Evolutionary conservation across 2,329 filamentous ascomycete species (phyloP).

Genomic region (Aspergillus melleus): DNA sequence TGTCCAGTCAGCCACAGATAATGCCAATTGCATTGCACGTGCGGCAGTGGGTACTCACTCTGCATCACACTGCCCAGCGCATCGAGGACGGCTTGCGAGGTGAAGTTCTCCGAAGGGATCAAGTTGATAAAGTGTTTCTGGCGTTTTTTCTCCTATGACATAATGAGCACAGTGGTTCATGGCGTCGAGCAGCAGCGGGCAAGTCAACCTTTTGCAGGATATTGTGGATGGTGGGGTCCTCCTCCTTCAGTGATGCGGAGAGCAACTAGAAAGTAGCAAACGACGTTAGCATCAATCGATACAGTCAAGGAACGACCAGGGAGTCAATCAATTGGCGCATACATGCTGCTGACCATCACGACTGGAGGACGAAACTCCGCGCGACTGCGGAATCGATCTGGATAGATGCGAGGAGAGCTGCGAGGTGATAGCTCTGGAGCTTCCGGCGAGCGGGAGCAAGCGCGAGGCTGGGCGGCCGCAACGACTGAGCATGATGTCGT

Average conservation of each 20-base stretch:
- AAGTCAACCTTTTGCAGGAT: conserved; percentile 80
- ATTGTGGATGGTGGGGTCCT: conserved; percentile 81
- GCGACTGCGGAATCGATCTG: conserved; percentile 31
- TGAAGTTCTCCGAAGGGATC: conserved; percentile 95
- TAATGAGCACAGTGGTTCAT: conserved; percentile 14
- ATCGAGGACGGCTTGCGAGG: conserved; percentile 87
- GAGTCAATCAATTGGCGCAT: conserved; percentile 7
- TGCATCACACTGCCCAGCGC: conserved; percentile 93
- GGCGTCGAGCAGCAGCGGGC: not conserved
- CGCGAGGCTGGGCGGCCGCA: conserved; percentile 36
- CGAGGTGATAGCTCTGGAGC: conserved; percentile 27
- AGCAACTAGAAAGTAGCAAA: conserved; percentile 62
- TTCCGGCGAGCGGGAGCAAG: conserved; percentile 33
- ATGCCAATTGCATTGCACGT: not conserved
- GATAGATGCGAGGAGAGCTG: conserved; percentile 22
- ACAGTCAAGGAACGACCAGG: not conserved
- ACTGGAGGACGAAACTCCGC: conserved; percentile 40
- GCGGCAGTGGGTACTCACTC: conserved; percentile 57
- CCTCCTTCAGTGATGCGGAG: conserved; percentile 73
- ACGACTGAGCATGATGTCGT: conserved; percentile 35
- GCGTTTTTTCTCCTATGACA: conserved; percentile 78
- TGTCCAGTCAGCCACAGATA: conserved; percentile 26
- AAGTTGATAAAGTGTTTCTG: conserved; percentile 99
- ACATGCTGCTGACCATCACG: conserved; percentile 46
- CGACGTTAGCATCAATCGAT: conserved; percentile 9